A percentile compares a stretch with the other conserved stretches of the same genome.
These are phyloP conservation scores for Cephalotrichum gorgonifer DNA, from an alignment of 2,329 filamentous ascomycete genomes.

Conservation along the genomic window DNA sequence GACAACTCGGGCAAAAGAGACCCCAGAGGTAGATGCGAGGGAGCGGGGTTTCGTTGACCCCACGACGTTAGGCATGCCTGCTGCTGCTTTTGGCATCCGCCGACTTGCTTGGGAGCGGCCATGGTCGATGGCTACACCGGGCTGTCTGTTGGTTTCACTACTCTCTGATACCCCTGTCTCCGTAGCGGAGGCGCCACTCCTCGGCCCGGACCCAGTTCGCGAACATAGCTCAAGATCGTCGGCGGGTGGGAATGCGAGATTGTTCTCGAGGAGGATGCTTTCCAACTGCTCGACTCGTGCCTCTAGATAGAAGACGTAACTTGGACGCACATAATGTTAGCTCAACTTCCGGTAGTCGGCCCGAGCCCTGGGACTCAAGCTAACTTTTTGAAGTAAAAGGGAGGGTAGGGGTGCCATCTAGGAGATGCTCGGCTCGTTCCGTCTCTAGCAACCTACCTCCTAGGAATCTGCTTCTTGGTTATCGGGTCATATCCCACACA, in stretches of 20 bases:
- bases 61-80: slow-evolving; percentile 67
- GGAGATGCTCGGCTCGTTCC: background rate
- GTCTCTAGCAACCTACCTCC: slow-evolving; percentile 55
- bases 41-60: slow-evolving; percentile 71
- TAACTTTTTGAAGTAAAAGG: background rate
- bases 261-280: slow-evolving; percentile 56
- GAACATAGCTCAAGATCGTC: slow-evolving; percentile 57
- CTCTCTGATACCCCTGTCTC: slow-evolving; percentile 14
- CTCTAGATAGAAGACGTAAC: slow-evolving; percentile 93
- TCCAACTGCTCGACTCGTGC: slow-evolving; percentile 78
- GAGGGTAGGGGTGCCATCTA: too few relatives aligned
- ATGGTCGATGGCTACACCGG: background rate
- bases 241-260: slow-evolving; percentile 62
- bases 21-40: slow-evolving; percentile 76
- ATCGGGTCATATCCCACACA: slow-evolving; percentile 96
- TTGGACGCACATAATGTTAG: slow-evolving; percentile 19
- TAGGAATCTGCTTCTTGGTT: slow-evolving; percentile 88
- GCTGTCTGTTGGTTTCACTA: slow-evolving; percentile 11
- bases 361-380: background rate
- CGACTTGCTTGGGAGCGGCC: slow-evolving; percentile 21
- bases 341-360: background rate
- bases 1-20: slow-evolving; percentile 89
- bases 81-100: slow-evolving; percentile 14
- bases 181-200: slow-evolving; percentile 18
- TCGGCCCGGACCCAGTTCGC: slow-evolving; percentile 29